Evolutionary conservation across 805 yeast species (phyloP), one percentile per base, ranked within the genome.

Genomic region (Wickerhamiella kurtzmanii): DNA sequence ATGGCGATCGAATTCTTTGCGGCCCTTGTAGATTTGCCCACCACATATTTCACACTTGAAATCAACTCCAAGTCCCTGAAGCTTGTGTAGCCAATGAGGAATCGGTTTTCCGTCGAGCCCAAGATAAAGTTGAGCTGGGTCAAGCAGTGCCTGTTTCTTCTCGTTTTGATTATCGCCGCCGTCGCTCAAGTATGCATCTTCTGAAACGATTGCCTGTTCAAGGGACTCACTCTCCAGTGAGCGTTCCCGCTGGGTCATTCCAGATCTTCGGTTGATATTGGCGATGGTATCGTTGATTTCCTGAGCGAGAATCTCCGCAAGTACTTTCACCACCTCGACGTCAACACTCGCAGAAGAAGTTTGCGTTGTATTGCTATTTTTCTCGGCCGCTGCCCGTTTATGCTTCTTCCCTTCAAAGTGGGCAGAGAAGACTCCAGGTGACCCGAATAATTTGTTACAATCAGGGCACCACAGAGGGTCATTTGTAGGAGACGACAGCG

Each of bases 91-190:
- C 98, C 98, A 92, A 46, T 72, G 77, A 1, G 98, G 98, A 22
- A 92, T 85, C 0, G 96, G 96, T 37, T 72, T 74, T 0, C 96
- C 96, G 63, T 88, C 96, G 17, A 83, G 74, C 0, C 95, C 97
- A 0, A 84, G 45, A 0, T 95, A 95, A 47, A 84, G 62, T 47
- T 80, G 75, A 47, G 75, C 66, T 17, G 79, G 77, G 50, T 72
- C 71, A 44, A 57, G 6, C 22, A 15, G 9, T 17, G 61, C 25
- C 60, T 58, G 17, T 57, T 57, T 66, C 32, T 60, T 61, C 4
- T 63, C 67, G 11, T 63, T 70, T 9, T 59, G 65, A 1, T 64
- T 69, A 13, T 59, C 63, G 18, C 57, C 55, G 1, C 52, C 52
- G 3, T 49, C 56, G 18, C 39, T 37, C 16, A 44, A 56, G 0